Base-by-base conservation (phyloP, 495 filamentous ascomycete genomes). In the Trichoderma reesei region DNA sequence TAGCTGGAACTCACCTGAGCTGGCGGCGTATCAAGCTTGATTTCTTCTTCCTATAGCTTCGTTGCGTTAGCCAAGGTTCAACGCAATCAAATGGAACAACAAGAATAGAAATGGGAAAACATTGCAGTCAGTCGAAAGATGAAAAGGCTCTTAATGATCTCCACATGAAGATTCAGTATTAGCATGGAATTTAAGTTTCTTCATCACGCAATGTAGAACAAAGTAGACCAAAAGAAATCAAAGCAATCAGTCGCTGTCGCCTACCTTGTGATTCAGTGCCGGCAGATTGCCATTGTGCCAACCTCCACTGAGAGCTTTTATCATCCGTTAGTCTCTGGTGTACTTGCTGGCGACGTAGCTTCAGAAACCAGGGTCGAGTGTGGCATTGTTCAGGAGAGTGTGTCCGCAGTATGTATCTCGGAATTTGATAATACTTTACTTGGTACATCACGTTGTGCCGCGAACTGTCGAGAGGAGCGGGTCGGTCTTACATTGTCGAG, bases 91-190 rank as follows among this genome's bases (percentile, higher is more conserved):
- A 60, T 13, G 42, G 42, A 64, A 14, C 66, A 41, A 63, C 39
- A 60, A n/a, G 51, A 66, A 70, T 37, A 64, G 60, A 44, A 42
- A 63, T 18, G 61, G 18, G 61, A 56, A 33, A 37, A 18, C 44
- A 46, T 63, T 74, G 77, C 74, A 56, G 46, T 96, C 91, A 96
- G 91, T 79, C 82, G 90, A 94, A 92, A 94, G 90, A 93, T 94
- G 91, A 95, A 95, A 95, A 94, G 88, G n/a, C 77, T 84, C 88
- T 79, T 84, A 83, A 81, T 80, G 75, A 78, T 80, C 85, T 89
- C 86, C 86, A 92, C 86, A 81, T 83, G 77, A 78, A 72, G 76
- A 84, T 88, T 96, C 89, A 86, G 90, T 76, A 80, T 91, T 92
- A 92, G 90, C 90, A 92, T 92, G 89, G 88, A 91, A 89, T 80